These are phyloP conservation scores for Flaveria floridana DNA, from an alignment of 140 eudicot genomes.

Conservation along the genomic window DNA sequence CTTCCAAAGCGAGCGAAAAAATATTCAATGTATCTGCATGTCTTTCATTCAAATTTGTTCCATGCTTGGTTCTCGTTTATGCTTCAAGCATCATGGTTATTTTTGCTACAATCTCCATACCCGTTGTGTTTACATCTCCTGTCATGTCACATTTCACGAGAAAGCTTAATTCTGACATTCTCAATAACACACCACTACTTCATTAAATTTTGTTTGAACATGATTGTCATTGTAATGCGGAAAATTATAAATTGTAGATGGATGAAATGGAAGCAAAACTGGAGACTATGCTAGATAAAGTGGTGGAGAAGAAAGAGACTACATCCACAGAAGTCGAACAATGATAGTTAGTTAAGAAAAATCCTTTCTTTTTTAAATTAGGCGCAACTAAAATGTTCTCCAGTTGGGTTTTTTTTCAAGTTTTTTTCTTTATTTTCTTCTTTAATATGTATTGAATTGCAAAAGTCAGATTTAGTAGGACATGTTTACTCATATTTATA, in stretches of 20 bases:
- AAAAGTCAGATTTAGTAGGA: background rate
- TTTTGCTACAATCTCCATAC: too few relatives aligned
- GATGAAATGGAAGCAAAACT: conserved; percentile 43
- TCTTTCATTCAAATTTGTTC: too few relatives aligned
- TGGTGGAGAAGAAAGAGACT: conserved; percentile 13
- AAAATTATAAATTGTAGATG: conserved; percentile 18
- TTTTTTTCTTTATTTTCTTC: background rate
- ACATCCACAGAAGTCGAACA: conserved; percentile 20
- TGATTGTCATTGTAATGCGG: background rate
- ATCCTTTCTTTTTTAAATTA: background rate
- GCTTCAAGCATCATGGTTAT: too few relatives aligned
- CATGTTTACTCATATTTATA: background rate
- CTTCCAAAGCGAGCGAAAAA: too few relatives aligned
- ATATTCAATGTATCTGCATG: too few relatives aligned
- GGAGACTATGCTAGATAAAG: conserved; percentile 27
- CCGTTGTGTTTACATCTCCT: too few relatives aligned
- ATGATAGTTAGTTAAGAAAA: conserved; percentile 12
- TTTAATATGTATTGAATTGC: background rate
- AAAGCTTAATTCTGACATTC: too few relatives aligned
- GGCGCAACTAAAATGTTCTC: background rate
- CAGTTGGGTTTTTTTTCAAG: background rate
- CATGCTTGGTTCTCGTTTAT: too few relatives aligned
- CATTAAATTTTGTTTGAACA: too few relatives aligned
- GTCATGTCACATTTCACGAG: too few relatives aligned
- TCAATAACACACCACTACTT: too few relatives aligned